These are phyloP conservation scores for Dichotomocladium elegans DNA, from an alignment of 371 early-diverging fungal genomes.

Conservation along the genomic window DNA sequence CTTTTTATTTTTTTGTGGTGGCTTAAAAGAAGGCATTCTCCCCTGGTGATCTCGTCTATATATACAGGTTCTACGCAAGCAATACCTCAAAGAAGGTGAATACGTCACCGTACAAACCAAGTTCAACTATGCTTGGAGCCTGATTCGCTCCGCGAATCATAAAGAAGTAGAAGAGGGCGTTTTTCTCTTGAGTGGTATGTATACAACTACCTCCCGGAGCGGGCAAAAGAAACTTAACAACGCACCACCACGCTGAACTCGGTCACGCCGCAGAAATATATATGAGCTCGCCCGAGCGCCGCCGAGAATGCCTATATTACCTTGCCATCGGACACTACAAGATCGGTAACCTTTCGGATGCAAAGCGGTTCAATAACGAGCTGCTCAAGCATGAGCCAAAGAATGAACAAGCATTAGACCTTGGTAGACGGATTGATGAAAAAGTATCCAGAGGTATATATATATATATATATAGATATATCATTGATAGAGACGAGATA, in stretches of 20 bases:
- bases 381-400: slow-evolving; percentile 80
- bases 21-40: background rate
- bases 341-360: slow-evolving; percentile 79
- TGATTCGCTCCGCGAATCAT: slow-evolving; percentile 64
- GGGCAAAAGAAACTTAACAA: no score
- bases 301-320: slow-evolving; percentile 94
- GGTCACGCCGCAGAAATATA: slow-evolving; percentile 68
- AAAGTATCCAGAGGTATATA: slow-evolving; percentile 74
- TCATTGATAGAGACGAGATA: no score
- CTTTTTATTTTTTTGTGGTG: no score
- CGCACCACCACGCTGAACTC: no score
- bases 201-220: no score
- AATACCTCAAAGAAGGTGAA: slow-evolving; percentile 68
- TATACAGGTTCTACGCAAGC: slow-evolving; percentile 62
- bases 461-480: no score
- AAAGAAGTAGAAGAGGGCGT: slow-evolving; percentile 76
- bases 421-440: slow-evolving; percentile 79
- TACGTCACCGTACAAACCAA: slow-evolving; percentile 81
- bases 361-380: slow-evolving; percentile 74
- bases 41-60: background rate
- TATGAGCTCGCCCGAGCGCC: slow-evolving; percentile 75
- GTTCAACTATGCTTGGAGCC: slow-evolving; percentile 96
- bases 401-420: slow-evolving; percentile 77
- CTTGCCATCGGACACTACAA: slow-evolving; percentile 90
- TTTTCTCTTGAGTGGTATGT: slow-evolving; percentile 66